phyloP scores from a whole-genome alignment of 1,139 yeast genomes.

The Blastobotrys apis region DNA sequence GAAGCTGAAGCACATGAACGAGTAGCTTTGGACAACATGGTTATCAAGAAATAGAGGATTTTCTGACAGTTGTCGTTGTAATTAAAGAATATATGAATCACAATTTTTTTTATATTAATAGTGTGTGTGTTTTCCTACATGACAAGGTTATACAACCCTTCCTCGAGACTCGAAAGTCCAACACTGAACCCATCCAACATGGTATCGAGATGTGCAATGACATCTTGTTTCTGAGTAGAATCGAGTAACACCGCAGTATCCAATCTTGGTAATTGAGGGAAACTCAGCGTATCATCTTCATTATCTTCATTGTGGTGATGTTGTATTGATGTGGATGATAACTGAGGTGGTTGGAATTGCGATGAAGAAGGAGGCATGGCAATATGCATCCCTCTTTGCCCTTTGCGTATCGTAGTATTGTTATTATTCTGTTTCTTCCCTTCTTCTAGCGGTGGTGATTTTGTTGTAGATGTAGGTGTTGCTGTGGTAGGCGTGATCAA shows the following conservation, averaged over 20 bases:
- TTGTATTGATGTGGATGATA: background rate
- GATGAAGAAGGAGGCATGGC: constrained; percentile 30
- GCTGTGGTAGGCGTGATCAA: constrained; percentile 3
- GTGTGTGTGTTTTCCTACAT: background rate
- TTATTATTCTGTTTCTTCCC: background rate
- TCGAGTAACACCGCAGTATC: constrained; percentile 33
- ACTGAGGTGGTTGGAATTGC: constrained; percentile 8
- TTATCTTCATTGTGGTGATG: constrained; percentile 3
- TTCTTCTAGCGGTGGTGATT: background rate
- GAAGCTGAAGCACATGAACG: constrained; percentile 90
- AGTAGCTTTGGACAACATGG: constrained; percentile 78
- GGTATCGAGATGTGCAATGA: constrained; percentile 28
- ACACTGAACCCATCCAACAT: constrained; percentile 28
- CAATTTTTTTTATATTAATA: background rate
- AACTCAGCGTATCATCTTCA: constrained; percentile 13
- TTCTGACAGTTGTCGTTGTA: constrained; percentile 3
- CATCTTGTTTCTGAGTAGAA: constrained; percentile 30
- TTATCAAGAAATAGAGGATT: constrained; percentile 25
- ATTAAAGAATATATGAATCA: constrained; percentile 2
- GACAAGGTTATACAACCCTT: constrained; percentile 16
- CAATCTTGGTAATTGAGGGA: constrained; percentile 26
- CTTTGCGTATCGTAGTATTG: background rate
- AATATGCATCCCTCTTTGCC: constrained; percentile 21
- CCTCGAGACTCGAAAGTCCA: constrained; percentile 24
- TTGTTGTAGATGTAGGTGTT: background rate